Evolutionary conservation across 495 filamentous ascomycete species (phyloP).

Genomic region (Astrothelium subdiscretum): DNA sequence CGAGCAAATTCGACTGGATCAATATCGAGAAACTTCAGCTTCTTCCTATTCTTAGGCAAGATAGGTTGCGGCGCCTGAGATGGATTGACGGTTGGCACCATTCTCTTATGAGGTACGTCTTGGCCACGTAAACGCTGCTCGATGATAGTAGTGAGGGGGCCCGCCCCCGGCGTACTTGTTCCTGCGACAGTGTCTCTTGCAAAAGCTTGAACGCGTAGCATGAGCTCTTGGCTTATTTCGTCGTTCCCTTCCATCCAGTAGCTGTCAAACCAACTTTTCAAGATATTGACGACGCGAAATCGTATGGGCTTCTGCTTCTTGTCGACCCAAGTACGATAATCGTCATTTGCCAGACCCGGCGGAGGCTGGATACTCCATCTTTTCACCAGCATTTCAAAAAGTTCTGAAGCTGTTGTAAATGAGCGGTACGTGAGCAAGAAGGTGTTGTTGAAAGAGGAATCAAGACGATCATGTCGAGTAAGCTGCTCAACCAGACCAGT

Average conservation of each 20-base stretch:
- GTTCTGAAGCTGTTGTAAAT: constrained; percentile 78
- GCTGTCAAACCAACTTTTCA: constrained; percentile 95
- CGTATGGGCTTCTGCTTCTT: constrained; percentile 91
- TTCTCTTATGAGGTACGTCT: constrained; percentile 71
- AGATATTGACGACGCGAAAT: constrained; percentile 90
- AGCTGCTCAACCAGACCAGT: constrained; percentile 89
- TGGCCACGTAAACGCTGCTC: constrained; percentile 81
- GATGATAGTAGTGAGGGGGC: constrained; percentile 65
- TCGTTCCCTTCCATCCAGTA: constrained; percentile 96
- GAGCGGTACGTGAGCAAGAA: constrained; percentile 95
- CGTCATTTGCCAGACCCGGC: constrained; percentile 58
- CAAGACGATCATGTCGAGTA: constrained; percentile 88
- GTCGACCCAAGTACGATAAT: constrained; percentile 82
- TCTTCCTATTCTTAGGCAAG: constrained; percentile 98
- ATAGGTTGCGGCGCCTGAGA: constrained; percentile 69
- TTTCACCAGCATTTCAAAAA: constrained; percentile 85
- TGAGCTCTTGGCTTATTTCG: constrained; percentile 69
- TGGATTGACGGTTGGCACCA: constrained; percentile 72
- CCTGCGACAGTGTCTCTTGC: constrained; percentile 85
- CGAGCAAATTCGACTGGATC: constrained; percentile 91
- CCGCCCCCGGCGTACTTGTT: constrained; percentile 80
- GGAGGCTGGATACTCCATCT: constrained; percentile 89
- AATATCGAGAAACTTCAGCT: constrained; percentile 96
- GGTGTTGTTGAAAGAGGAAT: constrained; percentile 92
- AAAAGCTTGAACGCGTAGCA: constrained; percentile 80